phyloP scores from a whole-genome alignment of 371 early-diverging fungal genomes.

The Parasitella parasitica region DNA sequence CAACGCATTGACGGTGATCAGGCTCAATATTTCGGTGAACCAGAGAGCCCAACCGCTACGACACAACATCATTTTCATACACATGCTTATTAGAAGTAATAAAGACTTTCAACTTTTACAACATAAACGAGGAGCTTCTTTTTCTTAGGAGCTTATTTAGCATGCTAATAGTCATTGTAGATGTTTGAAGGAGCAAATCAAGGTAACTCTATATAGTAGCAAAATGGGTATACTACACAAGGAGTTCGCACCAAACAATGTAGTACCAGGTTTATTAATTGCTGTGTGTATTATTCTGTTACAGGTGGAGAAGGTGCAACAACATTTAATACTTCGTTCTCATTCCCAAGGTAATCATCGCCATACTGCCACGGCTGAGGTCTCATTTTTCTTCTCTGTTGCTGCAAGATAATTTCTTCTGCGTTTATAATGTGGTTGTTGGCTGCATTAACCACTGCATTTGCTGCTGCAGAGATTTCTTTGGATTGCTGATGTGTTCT shows the following conservation, averaged over 20 bases:
- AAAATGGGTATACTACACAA: not conserved
- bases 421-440: not conserved
- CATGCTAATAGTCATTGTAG: too few species aligned
- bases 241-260: not conserved
- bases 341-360: slow-evolving; percentile 8
- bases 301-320: slow-evolving; percentile 2
- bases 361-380: slow-evolving; percentile 20
- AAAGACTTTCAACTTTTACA: not conserved
- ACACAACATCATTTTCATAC: slow-evolving; percentile 7
- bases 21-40: slow-evolving; percentile 8
- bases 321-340: not conserved
- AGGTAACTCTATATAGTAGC: too few species aligned
- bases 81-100: slow-evolving; percentile 24
- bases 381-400: slow-evolving; percentile 8
- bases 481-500: not conserved
- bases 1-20: slow-evolving; percentile 28
- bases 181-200: too few species aligned
- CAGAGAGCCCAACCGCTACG: not conserved
- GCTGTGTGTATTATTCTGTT: not conserved
- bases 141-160: too few species aligned
- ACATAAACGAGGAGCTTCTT: not conserved
- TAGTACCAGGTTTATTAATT: slow-evolving; percentile 1
- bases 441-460: not conserved
- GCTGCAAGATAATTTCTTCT: slow-evolving; percentile 1
- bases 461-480: not conserved